These are phyloP conservation scores for Saturnispora hagleri DNA, from an alignment of 805 yeast genomes.

Conservation along the genomic window DNA sequence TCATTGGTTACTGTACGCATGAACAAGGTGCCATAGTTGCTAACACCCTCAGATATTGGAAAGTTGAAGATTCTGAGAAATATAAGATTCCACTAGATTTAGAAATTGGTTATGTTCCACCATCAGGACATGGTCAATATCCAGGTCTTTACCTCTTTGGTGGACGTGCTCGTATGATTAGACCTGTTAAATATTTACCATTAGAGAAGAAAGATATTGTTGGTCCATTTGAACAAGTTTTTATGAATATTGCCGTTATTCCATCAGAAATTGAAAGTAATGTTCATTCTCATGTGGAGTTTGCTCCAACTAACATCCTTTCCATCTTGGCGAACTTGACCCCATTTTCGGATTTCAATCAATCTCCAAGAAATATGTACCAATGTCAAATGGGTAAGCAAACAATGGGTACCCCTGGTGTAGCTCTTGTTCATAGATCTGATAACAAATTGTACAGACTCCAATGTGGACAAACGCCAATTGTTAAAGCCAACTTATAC, in stretches of 20 bases:
- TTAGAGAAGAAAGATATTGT: conserved; percentile 74
- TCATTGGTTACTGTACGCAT: conserved; percentile 92
- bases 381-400: conserved; percentile 99
- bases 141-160: conserved; percentile 92
- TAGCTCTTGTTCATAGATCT: conserved; percentile 82
- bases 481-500: conserved; percentile 85
- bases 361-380: conserved; percentile 98
- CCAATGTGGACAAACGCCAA: conserved; percentile 95
- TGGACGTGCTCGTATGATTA: conserved; percentile 88
- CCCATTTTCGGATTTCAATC: conserved; percentile 97
- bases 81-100: conserved; percentile 75
- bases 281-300: conserved; percentile 88
- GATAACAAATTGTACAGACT: conserved; percentile 90
- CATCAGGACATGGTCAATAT: conserved; percentile 91
- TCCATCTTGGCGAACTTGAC: conserved; percentile 95
- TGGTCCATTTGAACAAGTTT: conserved; percentile 97
- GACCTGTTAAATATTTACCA: conserved; percentile 91
- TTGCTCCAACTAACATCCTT: conserved; percentile 85
- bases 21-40: conserved; percentile 80
- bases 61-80: conserved; percentile 56
- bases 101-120: conserved; percentile 94
- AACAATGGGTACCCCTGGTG: conserved; percentile 99
- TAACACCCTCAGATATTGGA: conserved; percentile 86
- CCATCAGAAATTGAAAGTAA: conserved; percentile 81
- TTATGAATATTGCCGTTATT: conserved; percentile 91